Evolutionary conservation across 805 yeast genomes (phyloP), one percentile per base, ranked within the genome.

Genomic region (Jamesozyma rosinii): DNA sequence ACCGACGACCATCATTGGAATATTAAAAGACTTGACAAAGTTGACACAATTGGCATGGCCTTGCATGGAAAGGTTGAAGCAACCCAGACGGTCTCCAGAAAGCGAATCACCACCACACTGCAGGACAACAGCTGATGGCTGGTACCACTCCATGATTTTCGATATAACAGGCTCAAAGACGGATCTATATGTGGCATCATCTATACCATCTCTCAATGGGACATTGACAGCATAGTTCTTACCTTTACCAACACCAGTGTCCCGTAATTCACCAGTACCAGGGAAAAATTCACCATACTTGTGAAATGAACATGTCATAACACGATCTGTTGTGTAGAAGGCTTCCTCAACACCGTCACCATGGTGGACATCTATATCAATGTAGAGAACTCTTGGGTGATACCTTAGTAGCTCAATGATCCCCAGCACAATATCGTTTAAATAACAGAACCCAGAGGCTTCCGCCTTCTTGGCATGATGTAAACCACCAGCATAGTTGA

Each of bases 321-420:
- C 97, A 47, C 97, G 70, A 63, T 89, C 97, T 1, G 96, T 85
- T 15, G 92, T 77, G 66, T 90, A 85, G 58, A 90, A 90, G 1
- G 97, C 97, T 64, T 90, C 97, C 63, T 90, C 95, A 17, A 90
- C 97, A 50, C 97, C 97, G 64, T 90, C 97, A 37, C 97, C 97
- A 59, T 90, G 97, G 63, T 90, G 97, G 13, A 90, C 76, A 63
- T 90, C 97, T 44, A 88, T 89, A 64, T 90, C 97, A 43, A 90
- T 84, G 61, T 90, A 90, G 59, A 90, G 70, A 6, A 90, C 96
- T 50, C 97, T 75, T 35, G 95, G 92, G 64, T 89, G 95, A 50
- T 85, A 87, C 42, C 96, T 69, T 47, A 90, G 69, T 35, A 90
- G 70, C 60, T 90, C 87, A 48, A 90, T 69, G 35, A 89, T 86